Base-by-base conservation (phyloP, 1,284 basidiomycete genomes). In the Ganoderma leucocontextum region DNA sequence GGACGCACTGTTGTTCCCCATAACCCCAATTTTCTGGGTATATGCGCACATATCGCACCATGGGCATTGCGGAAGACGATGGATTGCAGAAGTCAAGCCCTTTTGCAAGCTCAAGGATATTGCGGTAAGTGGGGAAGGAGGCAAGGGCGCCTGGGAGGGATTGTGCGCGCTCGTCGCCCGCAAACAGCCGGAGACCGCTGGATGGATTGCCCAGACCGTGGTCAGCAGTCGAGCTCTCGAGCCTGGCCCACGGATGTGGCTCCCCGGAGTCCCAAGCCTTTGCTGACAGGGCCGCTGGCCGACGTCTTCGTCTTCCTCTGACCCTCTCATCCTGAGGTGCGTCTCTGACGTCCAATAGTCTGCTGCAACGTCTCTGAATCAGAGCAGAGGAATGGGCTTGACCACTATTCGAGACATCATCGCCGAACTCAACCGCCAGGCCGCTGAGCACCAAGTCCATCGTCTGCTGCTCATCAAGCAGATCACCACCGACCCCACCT, bases 401-500 rank as follows among this genome's bases (percentile, higher is more conserved):
- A 67, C 65, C n/a, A 72, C 71, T 15, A 73, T 73, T 62, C 67
- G 70, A 66, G 68, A 73, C 59, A 67, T 73, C 66, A 73, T 73
- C 68, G 69, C 65, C 52, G 72, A 73, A 65, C 72, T 73, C 64
- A 73, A 70, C 63, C 63, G 72, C 44, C 72, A 73, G 66, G 72
- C 72, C 19, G 68, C 72, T 8, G 72, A 73, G 60, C 72, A 73
- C 64, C 72, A 73, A 65, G 64, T 63, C 33, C 72, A 69, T 47
- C 72, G 72, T 29, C 66, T 69, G 1, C 58, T 44, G 33, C 72
- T 73, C 72, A 73, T 73, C 62, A 71, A 68, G 62, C 67, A 67
- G 60, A 73, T 73, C 29, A 69, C 69, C 12, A 62, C 72, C 25
- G 70, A 73, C 70, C 67, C 69, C 5, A 68, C 67, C 13, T 73